Base-by-base conservation (phyloP, 768 basidiomycete genomes). In the Lactifluus hygrophoroides region DNA sequence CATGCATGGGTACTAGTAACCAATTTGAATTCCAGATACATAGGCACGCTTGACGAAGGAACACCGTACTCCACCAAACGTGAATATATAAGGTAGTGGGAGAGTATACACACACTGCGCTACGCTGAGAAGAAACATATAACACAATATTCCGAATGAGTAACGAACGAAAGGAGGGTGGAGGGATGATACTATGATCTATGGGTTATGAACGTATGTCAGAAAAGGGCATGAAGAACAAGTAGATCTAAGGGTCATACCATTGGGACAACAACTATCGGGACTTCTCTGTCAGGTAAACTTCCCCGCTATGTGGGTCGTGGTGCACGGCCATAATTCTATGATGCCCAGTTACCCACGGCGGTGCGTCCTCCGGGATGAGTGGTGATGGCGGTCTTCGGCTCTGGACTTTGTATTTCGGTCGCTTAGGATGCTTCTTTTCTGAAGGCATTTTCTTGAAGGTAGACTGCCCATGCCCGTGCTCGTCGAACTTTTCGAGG, bases 291-390 rank as follows among this genome's bases (percentile, higher is more conserved):
- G 45, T 51, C 42, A 61, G 17, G 54, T 62, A 54, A 32, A 63
- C 45, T 1, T 56, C 34, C 21, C 54, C 59, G 4, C 25, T 49
- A 1, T 28, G n/a, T 23, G 16, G 16, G 21, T 55, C 62, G 40
- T 16, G 35, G 17, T 56, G 34, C 21, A 63, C 58, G 10, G 40
- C 14, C 55, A 62, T 8, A 6, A 64, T 43, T 25, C 34, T 35
- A 47, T 62, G 62, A 47, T 62, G 62, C 17, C 61, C 62, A 3
- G 40, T 50, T 3, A 62, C 60, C 62, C 56, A 62, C 10, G 61
- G 63, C 16, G 63, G 53, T 3, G 54, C 45, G 9, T 64, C 63
- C 5, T 3, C 57, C 3, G 51, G 51, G 32, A 58, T 54, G 16
- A 32, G 17, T 2, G 60, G 63, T 2, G 61, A 62, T 9, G 52